These are phyloP conservation scores for Boletus rubropictus DNA, from an alignment of 768 basidiomycete genomes.

Conservation along the genomic window DNA sequence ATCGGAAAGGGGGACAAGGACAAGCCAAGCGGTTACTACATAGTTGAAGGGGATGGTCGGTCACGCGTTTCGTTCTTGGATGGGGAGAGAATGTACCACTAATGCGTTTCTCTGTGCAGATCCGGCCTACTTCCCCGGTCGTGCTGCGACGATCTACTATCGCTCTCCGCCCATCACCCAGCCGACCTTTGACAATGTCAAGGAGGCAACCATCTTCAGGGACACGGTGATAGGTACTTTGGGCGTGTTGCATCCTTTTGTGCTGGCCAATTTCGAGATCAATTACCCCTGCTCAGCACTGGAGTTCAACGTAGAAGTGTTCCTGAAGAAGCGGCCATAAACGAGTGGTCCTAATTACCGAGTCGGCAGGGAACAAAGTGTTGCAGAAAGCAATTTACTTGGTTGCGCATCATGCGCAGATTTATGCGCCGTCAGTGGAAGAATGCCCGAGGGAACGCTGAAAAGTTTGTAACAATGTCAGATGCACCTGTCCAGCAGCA, in stretches of 20 bases:
- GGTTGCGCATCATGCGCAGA: constrained; percentile 2
- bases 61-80: constrained; percentile 1
- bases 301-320: constrained; percentile 93
- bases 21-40: constrained; percentile 80
- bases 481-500: background rate
- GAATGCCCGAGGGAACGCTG: background rate
- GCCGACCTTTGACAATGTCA: constrained; percentile 37
- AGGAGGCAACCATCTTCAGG: constrained; percentile 36
- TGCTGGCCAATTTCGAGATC: constrained; percentile 91
- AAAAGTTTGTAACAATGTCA: background rate
- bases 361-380: constrained; percentile 1
- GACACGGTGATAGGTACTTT: constrained; percentile 84
- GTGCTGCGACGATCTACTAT: constrained; percentile 89
- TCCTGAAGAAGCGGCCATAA: constrained; percentile 56
- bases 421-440: background rate
- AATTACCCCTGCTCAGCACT: constrained; percentile 90
- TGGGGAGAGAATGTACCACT: background rate
- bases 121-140: constrained; percentile 90
- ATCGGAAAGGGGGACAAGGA: constrained; percentile 53
- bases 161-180: constrained; percentile 42
- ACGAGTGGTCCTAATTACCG: background rate
- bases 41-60: constrained; percentile 80
- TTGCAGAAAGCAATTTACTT: background rate
- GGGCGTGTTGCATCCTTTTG: constrained; percentile 89
- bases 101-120: constrained; percentile 45